Evolutionary conservation across 768 basidiomycete genomes (phyloP), one percentile per base, ranked within the genome.

Genomic region (Phallus indusiatus): DNA sequence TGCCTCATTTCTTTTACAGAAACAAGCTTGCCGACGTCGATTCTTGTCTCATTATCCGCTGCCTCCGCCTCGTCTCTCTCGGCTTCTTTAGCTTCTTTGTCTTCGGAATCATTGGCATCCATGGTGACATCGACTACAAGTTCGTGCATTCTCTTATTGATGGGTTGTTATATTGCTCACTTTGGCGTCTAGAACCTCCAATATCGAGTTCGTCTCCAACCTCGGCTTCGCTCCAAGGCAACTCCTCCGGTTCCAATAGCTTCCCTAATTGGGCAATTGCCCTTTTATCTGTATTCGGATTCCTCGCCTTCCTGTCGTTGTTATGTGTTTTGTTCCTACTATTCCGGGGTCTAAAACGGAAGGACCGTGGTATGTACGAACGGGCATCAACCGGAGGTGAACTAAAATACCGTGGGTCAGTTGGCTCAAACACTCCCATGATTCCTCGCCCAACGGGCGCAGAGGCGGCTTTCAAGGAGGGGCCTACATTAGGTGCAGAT

Each of bases 261-360:
- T 93, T 93, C 68, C 92, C 90, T 9, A 82, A 82, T 67, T 94
- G 90, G 92, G 93, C 89, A 10, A 94, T 94, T 66, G 90, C 94
- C 55, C 86, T 94, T 63, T 89, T 94, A 55, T 86, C 86, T 51
- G 80, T 94, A 47, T 81, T 94, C 22, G 91, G 90, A 22, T 86
- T 92, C 73, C 76, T 93, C 61, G 90, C 91, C 57, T 83, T 93
- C 62, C 78, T 82, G 47, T 82, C 86, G 14, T 75, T 81, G 5
- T 82, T 85, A 63, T 70, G 86, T 54, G 79, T 90, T 55, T 74
- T 76, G 37, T 91, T 90, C 76, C 72, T 91, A 69, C 78, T 90
- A 68, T 72, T 89, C 68, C 83, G 87, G 33, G 80, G 85, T 37
- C 65, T 88, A 54, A 83, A 86, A 47, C 73, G 78, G 60, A 78